Percentiles rank a stretch among this genome's conserved stretches.
Conservation (phyloP, 805 yeast species). For the Maudiozyma saulgeensis region DNA sequence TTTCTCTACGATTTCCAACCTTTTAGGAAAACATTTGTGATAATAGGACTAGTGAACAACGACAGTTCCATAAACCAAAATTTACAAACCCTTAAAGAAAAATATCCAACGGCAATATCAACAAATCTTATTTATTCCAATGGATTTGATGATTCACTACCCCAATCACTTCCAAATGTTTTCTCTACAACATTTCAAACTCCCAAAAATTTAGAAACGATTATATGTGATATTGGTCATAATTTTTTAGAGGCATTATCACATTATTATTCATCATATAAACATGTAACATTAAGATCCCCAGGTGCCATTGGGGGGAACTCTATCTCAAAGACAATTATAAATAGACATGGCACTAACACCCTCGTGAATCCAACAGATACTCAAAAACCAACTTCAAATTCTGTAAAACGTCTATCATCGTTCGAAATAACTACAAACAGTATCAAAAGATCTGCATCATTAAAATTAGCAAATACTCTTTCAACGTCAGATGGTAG, state of each 20-base stretch:
- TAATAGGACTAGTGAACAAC: slow-evolving; percentile 38
- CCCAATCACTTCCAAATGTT: slow-evolving; percentile 5
- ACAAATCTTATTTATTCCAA: slow-evolving; percentile 20
- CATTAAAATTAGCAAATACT: slow-evolving; percentile 27
- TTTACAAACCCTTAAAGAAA: slow-evolving; percentile 31
- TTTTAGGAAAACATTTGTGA: slow-evolving; percentile 64
- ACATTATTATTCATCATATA: slow-evolving; percentile 60
- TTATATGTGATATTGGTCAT: slow-evolving; percentile 62
- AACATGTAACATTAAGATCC: slow-evolving; percentile 72
- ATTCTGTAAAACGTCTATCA: slow-evolving; percentile 11
- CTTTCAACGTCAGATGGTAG: slow-evolving; percentile 27
- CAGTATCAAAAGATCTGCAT: slow-evolving; percentile 26
- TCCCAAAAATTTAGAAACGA: slow-evolving; percentile 41
- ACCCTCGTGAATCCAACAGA: slow-evolving; percentile 2
- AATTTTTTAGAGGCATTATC: slow-evolving; percentile 56
- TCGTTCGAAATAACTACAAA: slow-evolving; percentile 30
- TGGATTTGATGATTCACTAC: background rate
- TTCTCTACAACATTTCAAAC: slow-evolving; percentile 5
- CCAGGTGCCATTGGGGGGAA: slow-evolving; percentile 59
- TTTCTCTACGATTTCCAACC: slow-evolving; percentile 86
- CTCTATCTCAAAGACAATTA: slow-evolving; percentile 30
- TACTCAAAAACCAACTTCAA: slow-evolving; percentile 5
- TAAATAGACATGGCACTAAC: slow-evolving; percentile 22
- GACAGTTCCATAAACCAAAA: slow-evolving; percentile 18
- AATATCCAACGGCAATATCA: slow-evolving; percentile 25